These are phyloP conservation scores for Botryotinia convoluta DNA, from an alignment of 2,329 filamentous ascomycete genomes.

Conservation along the genomic window DNA sequence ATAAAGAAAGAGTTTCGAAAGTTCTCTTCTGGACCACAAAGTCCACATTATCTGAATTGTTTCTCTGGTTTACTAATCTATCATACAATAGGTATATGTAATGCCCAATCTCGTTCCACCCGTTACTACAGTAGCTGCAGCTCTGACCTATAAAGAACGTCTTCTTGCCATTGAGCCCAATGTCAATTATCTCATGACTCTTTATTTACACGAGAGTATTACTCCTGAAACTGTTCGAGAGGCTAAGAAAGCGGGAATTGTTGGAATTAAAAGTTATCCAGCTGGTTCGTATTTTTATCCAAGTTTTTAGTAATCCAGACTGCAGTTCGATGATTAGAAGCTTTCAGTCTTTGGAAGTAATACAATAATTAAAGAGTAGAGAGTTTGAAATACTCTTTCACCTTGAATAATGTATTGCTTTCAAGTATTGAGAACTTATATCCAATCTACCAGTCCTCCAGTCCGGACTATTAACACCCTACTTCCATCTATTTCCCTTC, in stretches of 20 bases:
- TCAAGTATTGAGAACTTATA: not conserved
- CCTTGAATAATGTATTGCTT: not conserved
- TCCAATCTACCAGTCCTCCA: not conserved
- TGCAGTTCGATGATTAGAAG: not conserved
- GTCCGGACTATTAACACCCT: no score
- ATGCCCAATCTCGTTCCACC: constrained; percentile 63
- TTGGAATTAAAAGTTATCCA: constrained; percentile 27
- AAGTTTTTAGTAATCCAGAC: not conserved
- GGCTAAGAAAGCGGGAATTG: constrained; percentile 27
- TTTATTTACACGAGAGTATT: constrained; percentile 44
- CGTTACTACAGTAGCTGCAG: constrained; percentile 55
- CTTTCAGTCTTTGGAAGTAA: not conserved
- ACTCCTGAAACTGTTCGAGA: constrained; percentile 28
- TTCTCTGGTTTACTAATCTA: constrained; percentile 41
- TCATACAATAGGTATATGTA: constrained; percentile 13
- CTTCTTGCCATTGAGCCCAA: constrained; percentile 59
- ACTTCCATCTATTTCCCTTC: not conserved
- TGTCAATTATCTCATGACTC: constrained; percentile 70
- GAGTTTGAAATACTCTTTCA: not conserved
- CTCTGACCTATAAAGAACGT: constrained; percentile 61
- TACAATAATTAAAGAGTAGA: not conserved
- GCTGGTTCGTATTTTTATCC: constrained; percentile 6
- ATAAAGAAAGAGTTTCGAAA: not conserved
- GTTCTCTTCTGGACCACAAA: not conserved
- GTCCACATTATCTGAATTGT: not conserved